Evolutionary conservation across 2,329 filamentous ascomycete genomes (phyloP), one percentile per base, ranked within the genome.

Genomic region (Fusarium sp.): DNA sequence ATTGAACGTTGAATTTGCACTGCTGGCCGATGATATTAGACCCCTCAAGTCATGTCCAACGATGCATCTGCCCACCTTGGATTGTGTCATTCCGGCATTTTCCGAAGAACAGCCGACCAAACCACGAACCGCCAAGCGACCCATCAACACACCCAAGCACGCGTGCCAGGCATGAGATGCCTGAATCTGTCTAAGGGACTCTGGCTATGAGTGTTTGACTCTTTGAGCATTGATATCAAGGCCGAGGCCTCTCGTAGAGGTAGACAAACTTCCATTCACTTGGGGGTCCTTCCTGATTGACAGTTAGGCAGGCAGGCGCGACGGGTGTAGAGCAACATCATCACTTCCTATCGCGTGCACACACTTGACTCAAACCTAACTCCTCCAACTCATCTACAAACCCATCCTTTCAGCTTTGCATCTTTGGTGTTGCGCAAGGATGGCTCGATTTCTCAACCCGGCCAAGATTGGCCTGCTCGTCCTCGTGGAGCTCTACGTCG

Each of bases 371-470:
- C 25, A 34, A 4, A 20, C n/a, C 31, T 25, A 33, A 23, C 38
- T 23, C 38, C 11, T n/a, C 13, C 18, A 34, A n/a, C 11, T 46
- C 29, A 23, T 13, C 13, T 8, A 18, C 38, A 53, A 34, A 33
- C 18, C 9, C 34, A 25, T 11, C 14, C 14, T 14, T 16, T 29
- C 25, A 20, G 8, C 36, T 11, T 38, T 14, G 9, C 36, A 25
- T 25, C 27, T 40, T 64, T 6, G 20, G 38, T 59, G 33, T 18
- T 25, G 25, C 11, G 16, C 25, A 51, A 66, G 13, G 57, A 96
- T 95, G 90, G 87, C 90, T 74, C 91, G 91, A 62, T 97, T 91
- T 79, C 85, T 98, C 49, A 97, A 92, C n/a, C 92, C 95, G 11
- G 90, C 93, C 72, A 97, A 96, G 77, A 87, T 98, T 71, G 90